Evolutionary conservation across 2,329 filamentous ascomycete genomes (phyloP), one percentile per base, ranked within the genome.

Genomic region (Colletotrichum sp.): DNA sequence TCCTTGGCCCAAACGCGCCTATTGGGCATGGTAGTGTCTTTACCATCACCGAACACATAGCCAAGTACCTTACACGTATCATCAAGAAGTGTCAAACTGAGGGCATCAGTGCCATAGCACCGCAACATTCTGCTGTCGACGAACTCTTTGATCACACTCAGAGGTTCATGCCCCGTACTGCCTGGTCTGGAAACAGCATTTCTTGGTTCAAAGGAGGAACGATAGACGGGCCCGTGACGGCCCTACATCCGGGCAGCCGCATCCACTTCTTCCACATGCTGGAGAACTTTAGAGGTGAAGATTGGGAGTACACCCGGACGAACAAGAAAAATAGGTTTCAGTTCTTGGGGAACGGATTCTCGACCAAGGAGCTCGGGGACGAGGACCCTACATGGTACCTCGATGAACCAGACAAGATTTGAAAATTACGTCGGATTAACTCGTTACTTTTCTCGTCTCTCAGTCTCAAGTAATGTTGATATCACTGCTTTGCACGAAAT

Each of bases 331-430:
- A 79, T 63, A 68, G 78, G n/a, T 79, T 78, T 54, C 61, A 67
- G 7, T 79, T 75, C 29, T 65, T 79, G 4, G 77, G 78, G 6
- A 79, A 79, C 69, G 78, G 78, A 4, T 79, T 77, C 43, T 75
- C 78, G n/a, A 58, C 51, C n/a, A 72, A 61, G 58, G 73, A 76
- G 59, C 72, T 85, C 12, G 83, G 83, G 47, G 80, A 80, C 2
- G 66, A 65, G 4, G 83, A 87, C 61, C 77, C 82, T 34, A 84
- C 85, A 2, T 87, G 86, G 86, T 88, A 88, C 69, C 78, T 88
- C 7, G 83, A 65, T 16, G 36, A 65, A 31, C 57, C 57, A n/a
- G 57, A 59, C 7, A 21, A 33, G 18, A 27, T 59, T 59, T 59
- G 18, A 59, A 54, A 13, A 21, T 47, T 47, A 47, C 43, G 1